Conservation (phyloP, 1,284 basidiomycete genomes). For the Pyrrhoderma lamaoense region DNA sequence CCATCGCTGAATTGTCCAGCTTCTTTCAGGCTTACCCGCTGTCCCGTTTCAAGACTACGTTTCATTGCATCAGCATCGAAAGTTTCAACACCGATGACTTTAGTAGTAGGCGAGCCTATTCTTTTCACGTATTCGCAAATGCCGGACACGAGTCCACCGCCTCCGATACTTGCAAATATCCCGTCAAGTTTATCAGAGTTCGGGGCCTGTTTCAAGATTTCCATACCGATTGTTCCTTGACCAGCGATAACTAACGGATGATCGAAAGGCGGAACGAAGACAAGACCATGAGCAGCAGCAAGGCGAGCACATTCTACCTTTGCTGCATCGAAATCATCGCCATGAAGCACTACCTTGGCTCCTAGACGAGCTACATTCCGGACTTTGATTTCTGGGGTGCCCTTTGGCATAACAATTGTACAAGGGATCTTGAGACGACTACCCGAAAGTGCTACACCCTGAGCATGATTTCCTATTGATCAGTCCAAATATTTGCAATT, state of each 20-base stretch:
- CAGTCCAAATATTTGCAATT: constrained; percentile 6
- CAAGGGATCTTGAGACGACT: constrained; percentile 83
- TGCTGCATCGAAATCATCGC: constrained; percentile 92
- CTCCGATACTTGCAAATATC: constrained; percentile 88
- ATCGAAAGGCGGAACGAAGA: constrained; percentile 96
- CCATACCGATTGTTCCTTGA: constrained; percentile 93
- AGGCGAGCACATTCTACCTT: constrained; percentile 91
- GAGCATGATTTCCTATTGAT: constrained; percentile 87
- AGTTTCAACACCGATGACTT: constrained; percentile 92
- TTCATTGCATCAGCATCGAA: constrained; percentile 92
- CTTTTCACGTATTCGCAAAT: constrained; percentile 91
- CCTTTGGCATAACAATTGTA: constrained; percentile 97
- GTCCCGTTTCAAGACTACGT: constrained; percentile 67
- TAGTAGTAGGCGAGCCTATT: constrained; percentile 79
- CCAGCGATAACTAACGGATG: constrained; percentile 96
- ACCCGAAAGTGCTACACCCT: constrained; percentile 95
- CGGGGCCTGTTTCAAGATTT: constrained; percentile 83
- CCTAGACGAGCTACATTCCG: constrained; percentile 89
- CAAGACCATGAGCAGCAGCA: constrained; percentile 68
- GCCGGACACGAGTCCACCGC: constrained; percentile 88
- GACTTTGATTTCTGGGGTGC: constrained; percentile 95
- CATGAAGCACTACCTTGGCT: constrained; percentile 90
- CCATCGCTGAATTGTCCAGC: constrained; percentile 97
- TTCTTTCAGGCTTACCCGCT: constrained; percentile 79
- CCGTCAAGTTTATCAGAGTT: constrained; percentile 74